Percentiles rank a stretch among this genome's conserved stretches.
phyloP scores from a whole-genome alignment of 768 basidiomycete species.

The Daedaleopsis nitida region DNA sequence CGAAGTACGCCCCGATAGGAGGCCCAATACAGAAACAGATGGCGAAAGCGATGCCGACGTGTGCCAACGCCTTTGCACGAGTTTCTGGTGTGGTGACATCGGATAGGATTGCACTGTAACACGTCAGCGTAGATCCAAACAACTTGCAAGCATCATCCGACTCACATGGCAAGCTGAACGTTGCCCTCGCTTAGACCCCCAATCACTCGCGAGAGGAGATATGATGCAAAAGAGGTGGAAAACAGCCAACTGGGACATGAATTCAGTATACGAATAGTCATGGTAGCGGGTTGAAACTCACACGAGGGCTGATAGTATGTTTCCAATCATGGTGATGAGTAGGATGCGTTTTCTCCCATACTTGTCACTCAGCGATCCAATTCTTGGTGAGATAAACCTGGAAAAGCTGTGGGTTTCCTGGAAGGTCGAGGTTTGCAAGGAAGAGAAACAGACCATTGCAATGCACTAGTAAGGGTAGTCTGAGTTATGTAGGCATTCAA shows the following conservation, averaged over 20 bases:
- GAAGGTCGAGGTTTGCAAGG: background rate
- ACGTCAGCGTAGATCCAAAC: too few species aligned
- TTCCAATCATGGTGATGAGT: constrained; percentile 88
- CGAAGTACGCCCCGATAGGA: constrained; percentile 94
- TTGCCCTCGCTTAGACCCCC: constrained; percentile 97
- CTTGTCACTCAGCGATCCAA: constrained; percentile 84
- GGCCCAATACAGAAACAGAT: constrained; percentile 94
- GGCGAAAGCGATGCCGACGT: constrained; percentile 95
- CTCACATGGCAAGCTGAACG: constrained; percentile 87
- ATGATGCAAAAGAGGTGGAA: constrained; percentile 88
- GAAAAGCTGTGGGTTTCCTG: background rate
- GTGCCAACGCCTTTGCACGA: constrained; percentile 83
- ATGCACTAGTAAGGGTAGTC: constrained; percentile 47
- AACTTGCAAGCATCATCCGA: background rate
- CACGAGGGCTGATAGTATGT: constrained; percentile 87
- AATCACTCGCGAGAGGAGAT: constrained; percentile 85
- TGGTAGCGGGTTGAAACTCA: constrained; percentile 42
- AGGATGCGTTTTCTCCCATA: constrained; percentile 88
- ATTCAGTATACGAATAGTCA: constrained; percentile 4
- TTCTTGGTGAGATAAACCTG: constrained; percentile 71
- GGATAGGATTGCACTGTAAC: constrained; percentile 82
- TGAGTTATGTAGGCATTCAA: background rate
- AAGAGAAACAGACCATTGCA: constrained; percentile 53
- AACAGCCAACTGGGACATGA: constrained; percentile 72
- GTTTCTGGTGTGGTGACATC: constrained; percentile 83